Evolutionary conservation across 179 eudicot genomes (phyloP).

Genomic region (Corrigiola litoralis): DNA sequence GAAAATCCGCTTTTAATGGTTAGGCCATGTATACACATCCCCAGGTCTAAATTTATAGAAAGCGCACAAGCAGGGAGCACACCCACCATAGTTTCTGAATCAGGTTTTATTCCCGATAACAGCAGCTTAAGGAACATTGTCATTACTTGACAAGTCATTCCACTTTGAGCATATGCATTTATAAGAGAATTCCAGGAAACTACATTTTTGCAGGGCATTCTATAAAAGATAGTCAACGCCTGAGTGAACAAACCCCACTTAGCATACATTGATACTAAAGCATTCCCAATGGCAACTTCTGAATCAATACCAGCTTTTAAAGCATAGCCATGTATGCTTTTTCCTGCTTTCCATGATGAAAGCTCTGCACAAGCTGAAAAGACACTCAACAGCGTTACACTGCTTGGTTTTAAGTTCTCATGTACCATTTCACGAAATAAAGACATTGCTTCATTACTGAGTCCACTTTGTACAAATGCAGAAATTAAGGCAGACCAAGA

Average conservation of each 20-base stretch:
- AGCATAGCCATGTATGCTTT: conserved; percentile 61
- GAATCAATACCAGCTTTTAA: conserved; percentile 38
- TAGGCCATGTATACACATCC: conserved; percentile 42
- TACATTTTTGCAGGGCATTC: conserved; percentile 42
- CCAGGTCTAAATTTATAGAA: conserved; percentile 39
- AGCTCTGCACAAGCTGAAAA: conserved; percentile 63
- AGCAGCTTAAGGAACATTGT: conserved; percentile 38
- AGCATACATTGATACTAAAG: conserved; percentile 62
- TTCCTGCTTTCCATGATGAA: conserved; percentile 39
- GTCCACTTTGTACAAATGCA: conserved; percentile 55
- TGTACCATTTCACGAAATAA: conserved; percentile 54
- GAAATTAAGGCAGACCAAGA: conserved; percentile 71
- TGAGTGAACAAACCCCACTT: conserved; percentile 43
- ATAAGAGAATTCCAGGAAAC: conserved; percentile 69
- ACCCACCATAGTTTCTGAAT: conserved; percentile 55
- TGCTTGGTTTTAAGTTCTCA: conserved; percentile 44
- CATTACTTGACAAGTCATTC: conserved; percentile 35
- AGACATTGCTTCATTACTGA: conserved; percentile 39
- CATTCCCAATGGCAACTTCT: conserved; percentile 42
- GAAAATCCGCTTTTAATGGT: conserved; percentile 46
- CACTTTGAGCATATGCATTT: conserved; percentile 58
- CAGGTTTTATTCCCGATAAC: conserved; percentile 39
- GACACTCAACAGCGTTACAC: conserved; percentile 50
- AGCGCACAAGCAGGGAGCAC: conserved; percentile 59
- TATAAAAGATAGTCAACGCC: conserved; percentile 41